Evolutionary conservation across 768 basidiomycete genomes (phyloP).

Genomic region (Xerocomus spinulosus): DNA sequence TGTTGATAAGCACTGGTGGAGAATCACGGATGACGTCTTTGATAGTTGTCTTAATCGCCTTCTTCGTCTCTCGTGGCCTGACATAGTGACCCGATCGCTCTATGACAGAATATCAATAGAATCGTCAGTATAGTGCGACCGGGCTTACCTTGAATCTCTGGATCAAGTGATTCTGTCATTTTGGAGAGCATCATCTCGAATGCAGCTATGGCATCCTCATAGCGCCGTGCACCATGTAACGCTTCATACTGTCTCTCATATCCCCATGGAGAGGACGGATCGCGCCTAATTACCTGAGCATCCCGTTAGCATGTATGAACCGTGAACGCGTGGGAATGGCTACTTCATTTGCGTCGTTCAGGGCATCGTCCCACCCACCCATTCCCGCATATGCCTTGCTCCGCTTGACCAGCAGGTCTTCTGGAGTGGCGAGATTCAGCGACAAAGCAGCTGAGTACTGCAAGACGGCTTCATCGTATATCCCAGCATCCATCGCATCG

Average conservation of each 20-base stretch:
- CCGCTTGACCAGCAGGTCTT: conserved; percentile 3
- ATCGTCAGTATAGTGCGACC: background rate
- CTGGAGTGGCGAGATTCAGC: background rate
- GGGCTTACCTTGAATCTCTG: background rate
- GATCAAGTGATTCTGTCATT: background rate
- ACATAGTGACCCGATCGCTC: background rate
- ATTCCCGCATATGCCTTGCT: background rate
- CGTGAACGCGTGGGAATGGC: background rate
- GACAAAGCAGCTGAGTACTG: conserved; percentile 4
- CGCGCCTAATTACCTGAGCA: background rate
- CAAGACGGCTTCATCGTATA: background rate
- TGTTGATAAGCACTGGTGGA: background rate
- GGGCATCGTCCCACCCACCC: background rate
- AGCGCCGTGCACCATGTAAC: background rate
- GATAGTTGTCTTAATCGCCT: background rate
- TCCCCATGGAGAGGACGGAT: background rate
- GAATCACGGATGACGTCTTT: background rate
- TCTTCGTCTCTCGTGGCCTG: background rate
- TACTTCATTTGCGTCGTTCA: background rate
- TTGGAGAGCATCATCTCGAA: background rate
- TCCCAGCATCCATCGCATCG: background rate
- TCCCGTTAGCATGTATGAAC: background rate
- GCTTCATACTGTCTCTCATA: background rate
- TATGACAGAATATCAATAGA: background rate
- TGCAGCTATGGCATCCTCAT: too few species aligned